Evolutionary conservation across 352 stramenopile species (phyloP).

Genomic region (Phytophthora lateralis): DNA sequence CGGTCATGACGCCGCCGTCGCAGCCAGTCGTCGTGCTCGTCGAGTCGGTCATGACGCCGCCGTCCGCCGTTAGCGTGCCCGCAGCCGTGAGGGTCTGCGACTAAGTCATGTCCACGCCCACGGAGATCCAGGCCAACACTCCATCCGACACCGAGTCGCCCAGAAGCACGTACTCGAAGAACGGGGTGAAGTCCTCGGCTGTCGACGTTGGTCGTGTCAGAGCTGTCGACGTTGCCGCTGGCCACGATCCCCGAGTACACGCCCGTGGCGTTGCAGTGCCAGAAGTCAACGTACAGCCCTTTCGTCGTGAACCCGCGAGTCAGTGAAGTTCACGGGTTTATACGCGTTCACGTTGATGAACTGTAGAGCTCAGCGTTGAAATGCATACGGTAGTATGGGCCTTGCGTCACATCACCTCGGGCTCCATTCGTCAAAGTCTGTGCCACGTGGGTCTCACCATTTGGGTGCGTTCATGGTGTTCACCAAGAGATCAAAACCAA

Average conservation of each 20-base stretch:
- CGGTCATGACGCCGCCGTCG: conserved; percentile 14
- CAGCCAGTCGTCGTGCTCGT: conserved; percentile 9
- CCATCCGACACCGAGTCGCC: conserved; percentile 34
- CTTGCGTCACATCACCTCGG: background rate
- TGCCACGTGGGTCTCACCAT: too few relatives aligned
- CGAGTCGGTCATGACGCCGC: conserved; percentile 23
- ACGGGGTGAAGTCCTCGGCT: conserved; percentile 30
- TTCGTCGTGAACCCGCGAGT: background rate
- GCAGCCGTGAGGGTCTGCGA: conserved; percentile 25
- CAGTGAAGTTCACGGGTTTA: conserved; percentile 7
- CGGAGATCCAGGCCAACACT: conserved; percentile 40
- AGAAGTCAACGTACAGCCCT: conserved; percentile 31
- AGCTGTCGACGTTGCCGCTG: conserved; percentile 27
- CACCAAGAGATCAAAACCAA: too few relatives aligned
- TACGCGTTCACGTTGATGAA: conserved; percentile 39
- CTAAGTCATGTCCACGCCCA: conserved; percentile 1
- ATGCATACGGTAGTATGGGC: too few relatives aligned
- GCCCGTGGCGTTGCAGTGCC: conserved; percentile 34
- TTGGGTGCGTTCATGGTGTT: background rate
- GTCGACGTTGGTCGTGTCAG: conserved; percentile 16
- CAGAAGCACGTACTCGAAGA: conserved; percentile 36
- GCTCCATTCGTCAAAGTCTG: too few relatives aligned
- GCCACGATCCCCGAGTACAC: conserved; percentile 34
- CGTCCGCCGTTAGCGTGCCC: conserved; percentile 17
- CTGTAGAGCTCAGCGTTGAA: conserved; percentile 15